phyloP scores from a whole-genome alignment of 164 flowering plant genomes.

The Litsea cubeba region DNA sequence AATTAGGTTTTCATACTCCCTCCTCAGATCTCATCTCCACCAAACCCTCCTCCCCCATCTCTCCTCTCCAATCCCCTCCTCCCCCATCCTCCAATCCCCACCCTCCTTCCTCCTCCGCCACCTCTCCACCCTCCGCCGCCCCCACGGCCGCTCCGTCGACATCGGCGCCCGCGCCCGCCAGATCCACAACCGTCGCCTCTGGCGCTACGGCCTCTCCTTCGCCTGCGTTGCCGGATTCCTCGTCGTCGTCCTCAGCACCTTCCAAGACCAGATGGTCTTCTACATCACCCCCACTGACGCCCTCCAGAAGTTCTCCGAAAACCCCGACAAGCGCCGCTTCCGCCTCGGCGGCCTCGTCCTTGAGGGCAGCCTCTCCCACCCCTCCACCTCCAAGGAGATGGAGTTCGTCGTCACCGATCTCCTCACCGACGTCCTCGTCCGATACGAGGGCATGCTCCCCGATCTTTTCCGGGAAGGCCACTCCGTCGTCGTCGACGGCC shows the following conservation, averaged over 20 bases:
- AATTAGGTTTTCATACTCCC: neutral
- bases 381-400: conserved; percentile 55
- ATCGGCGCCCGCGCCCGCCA: conserved; percentile 83
- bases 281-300: conserved; percentile 84
- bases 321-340: conserved; percentile 59
- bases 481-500: conserved; percentile 89
- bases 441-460: conserved; percentile 69
- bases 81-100: conserved; percentile 8
- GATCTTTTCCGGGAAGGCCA: conserved; percentile 75
- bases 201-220: conserved; percentile 79
- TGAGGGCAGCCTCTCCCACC: conserved; percentile 67
- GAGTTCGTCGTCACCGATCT: conserved; percentile 84
- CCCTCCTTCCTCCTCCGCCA: conserved; percentile 20
- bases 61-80: conserved; percentile 1
- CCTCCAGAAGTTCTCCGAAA: conserved; percentile 41
- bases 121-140: conserved; percentile 48
- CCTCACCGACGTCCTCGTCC: conserved; percentile 68
- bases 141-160: conserved; percentile 38
- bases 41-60: neutral
- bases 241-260: conserved; percentile 55
- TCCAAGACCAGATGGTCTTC: conserved; percentile 81
- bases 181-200: conserved; percentile 77
- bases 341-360: conserved; percentile 83
- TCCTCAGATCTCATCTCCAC: neutral
- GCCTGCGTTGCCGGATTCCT: conserved; percentile 74